Evolutionary conservation across 768 basidiomycete genomes (phyloP), one percentile per base, ranked within the genome.

Genomic region (Phallus indusiatus): DNA sequence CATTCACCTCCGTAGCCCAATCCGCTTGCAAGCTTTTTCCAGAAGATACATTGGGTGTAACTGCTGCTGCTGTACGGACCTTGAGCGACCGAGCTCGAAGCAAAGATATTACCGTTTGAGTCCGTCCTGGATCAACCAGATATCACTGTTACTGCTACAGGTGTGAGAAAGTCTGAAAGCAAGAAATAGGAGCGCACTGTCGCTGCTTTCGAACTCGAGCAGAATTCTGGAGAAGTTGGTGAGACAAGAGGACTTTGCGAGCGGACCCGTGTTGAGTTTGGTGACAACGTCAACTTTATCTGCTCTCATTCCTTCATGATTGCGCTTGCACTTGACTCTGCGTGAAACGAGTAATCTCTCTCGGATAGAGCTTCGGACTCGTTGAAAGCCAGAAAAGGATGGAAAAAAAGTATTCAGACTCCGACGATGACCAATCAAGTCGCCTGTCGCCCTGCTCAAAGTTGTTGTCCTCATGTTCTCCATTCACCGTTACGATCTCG

Each of bases 21-120:
- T 65, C 86, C 86, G 21, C 77, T 80, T 0, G 86, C 86, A 11
- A 93, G 79, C 61, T 93, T 90, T 54, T 92, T 90, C 92, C 90
- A 0, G 82, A 82, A 20, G 91, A 71, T 70, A 86, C 56, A 58
- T 58, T 58, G 12, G 56, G 48, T 10, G 56, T 34, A 37, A 60
- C 33, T 28, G 54, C 33, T 20, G 46, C 17, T n/a, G 2, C 46
- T 46, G 34, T 80, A n/a, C 84, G 82, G 0, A 83, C 77, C 4
- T 56, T 60, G 87, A 8, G 9, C 36, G 36, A 37, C 16, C 36
- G 36, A 37, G 16, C 90, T 75, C 62, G 89, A 86, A 36, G 85
- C 76, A 64, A 89, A 81, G 0, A 83, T 82, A 0, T 81, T 71
- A 70, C 90, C 79, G 21, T 70, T 70, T 34, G 72, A 73, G 24